Base-by-base conservation (phyloP, 805 yeast species). In the Cyberlindnera meyerae region DNA sequence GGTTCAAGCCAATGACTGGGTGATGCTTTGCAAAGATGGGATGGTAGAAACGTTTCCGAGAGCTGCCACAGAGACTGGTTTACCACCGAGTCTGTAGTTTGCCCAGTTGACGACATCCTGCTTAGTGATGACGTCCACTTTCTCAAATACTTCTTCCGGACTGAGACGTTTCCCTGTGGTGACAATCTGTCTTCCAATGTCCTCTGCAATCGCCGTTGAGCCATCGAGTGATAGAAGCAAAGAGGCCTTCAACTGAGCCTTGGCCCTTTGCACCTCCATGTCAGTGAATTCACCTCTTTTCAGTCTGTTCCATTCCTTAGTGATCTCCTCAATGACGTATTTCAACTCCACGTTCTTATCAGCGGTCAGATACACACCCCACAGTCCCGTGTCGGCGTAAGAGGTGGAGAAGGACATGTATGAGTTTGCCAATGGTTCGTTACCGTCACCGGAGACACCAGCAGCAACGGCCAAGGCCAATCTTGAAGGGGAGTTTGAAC, bases 351-450 rank as follows among this genome's bases (percentile, higher is more conserved):
- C 71, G 45, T 72, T 73, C 54, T 79, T 80, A 11, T 69, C 66
- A 50, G 90, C 96, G 16, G 94, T 77, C 42, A 93, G 71, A 58
- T 93, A 93, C 51, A 90, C 82, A 24, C 99, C 99, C 97, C 97
- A 90, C 36, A 93, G 67, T 8, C 99, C 99, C 11, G 96, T 84
- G 63, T 93, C 99, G 9, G 96, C 89, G 63, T 93, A 93, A 1
- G 96, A 85, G 2, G 99, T 93, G 21, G 96, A 85, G 65, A 90
- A 93, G 6, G 96, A 87, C 95, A 88, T 83, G 66, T 82, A 93
- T 7, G 96, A 84, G 64, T 93, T 93, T 38, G 97, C 96, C 41
- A 88, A 65, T 3, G 87, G 83, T 13, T 73, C 66, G 13, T 66
- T 68, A 43, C 71, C 70, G 42, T 78, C 73, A 8, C 75, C 71